phyloP scores from a whole-genome alignment of 805 yeast genomes.

The Nakazawaea ishiwadae region DNA sequence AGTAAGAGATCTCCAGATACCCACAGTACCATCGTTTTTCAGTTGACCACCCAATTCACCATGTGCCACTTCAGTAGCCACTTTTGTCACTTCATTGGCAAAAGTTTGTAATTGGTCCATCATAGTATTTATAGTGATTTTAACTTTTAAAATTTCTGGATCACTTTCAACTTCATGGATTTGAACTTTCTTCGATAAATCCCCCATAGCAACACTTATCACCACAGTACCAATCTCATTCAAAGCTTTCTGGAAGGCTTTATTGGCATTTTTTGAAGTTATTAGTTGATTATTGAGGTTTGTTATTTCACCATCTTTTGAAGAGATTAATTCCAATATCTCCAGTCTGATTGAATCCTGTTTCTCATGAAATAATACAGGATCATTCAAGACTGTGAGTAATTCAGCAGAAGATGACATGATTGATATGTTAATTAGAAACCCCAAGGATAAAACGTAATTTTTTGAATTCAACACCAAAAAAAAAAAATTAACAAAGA shows the following conservation, averaged over 20 bases:
- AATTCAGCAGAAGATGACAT: not conserved
- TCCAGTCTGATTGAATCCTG: constrained; percentile 18
- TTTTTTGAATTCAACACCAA: too few relatives aligned
- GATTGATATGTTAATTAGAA: too few relatives aligned
- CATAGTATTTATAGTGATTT: constrained; percentile 81
- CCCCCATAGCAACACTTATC: constrained; percentile 86
- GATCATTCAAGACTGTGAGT: constrained; percentile 15
- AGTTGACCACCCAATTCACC: constrained; percentile 92
- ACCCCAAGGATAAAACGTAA: too few relatives aligned
- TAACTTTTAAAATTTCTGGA: constrained; percentile 76
- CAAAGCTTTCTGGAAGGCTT: constrained; percentile 66
- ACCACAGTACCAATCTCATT: constrained; percentile 83
- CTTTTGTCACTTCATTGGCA: constrained; percentile 76
- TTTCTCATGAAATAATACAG: constrained; percentile 17
- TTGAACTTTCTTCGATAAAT: constrained; percentile 73
- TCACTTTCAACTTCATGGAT: constrained; percentile 68
- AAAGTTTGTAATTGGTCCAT: constrained; percentile 82
- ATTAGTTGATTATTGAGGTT: constrained; percentile 15
- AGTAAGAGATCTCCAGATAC: constrained; percentile 81
- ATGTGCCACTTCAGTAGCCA: constrained; percentile 86
- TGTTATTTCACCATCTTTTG: constrained; percentile 16
- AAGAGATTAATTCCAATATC: constrained; percentile 14
- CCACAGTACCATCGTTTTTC: constrained; percentile 77
- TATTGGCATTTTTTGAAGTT: constrained; percentile 41
- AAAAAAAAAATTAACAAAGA: too few relatives aligned